These are phyloP conservation scores for Ceratobasidium sp. DNA, from an alignment of 1,284 basidiomycete species.

Conservation along the genomic window DNA sequence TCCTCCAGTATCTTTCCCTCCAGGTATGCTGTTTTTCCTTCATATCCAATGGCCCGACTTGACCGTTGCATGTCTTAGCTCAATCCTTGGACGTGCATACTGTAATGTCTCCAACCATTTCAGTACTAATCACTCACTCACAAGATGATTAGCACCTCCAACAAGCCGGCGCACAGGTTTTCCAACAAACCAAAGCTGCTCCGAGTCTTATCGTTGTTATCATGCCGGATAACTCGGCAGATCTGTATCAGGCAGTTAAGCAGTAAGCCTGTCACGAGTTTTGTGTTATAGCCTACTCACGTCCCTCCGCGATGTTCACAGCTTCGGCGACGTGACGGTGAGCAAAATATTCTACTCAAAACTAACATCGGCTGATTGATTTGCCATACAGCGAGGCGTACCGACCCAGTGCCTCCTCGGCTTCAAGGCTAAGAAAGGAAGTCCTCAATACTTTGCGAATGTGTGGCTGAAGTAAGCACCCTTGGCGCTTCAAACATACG, in stretches of 20 bases:
- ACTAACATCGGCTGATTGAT: neutral
- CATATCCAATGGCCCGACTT: neutral
- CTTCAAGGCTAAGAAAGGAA: constrained; percentile 72
- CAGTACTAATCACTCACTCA: neutral
- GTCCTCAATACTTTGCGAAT: constrained; percentile 81
- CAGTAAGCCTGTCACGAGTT: constrained; percentile 36
- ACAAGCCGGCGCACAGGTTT: neutral
- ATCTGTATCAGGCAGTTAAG: constrained; percentile 47
- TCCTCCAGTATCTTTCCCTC: constrained; percentile 23
- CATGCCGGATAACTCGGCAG: constrained; percentile 46
- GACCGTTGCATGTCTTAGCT: neutral
- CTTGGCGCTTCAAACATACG: too few species aligned
- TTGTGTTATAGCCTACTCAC: neutral
- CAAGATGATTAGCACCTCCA: constrained; percentile 22
- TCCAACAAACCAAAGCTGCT: constrained; percentile 21
- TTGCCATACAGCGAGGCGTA: constrained; percentile 66
- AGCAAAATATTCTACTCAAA: too few species aligned
- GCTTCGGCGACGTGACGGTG: constrained; percentile 73
- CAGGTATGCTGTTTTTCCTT: constrained; percentile 1
- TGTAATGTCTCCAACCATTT: neutral
- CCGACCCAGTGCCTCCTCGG: constrained; percentile 81
- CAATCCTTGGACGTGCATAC: constrained; percentile 19
- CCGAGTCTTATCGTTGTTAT: constrained; percentile 48
- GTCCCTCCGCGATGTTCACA: constrained; percentile 52
- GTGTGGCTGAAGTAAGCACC: constrained; percentile 77